Conservation (phyloP, 495 filamentous ascomycete species). For the Penicillium canariense region DNA sequence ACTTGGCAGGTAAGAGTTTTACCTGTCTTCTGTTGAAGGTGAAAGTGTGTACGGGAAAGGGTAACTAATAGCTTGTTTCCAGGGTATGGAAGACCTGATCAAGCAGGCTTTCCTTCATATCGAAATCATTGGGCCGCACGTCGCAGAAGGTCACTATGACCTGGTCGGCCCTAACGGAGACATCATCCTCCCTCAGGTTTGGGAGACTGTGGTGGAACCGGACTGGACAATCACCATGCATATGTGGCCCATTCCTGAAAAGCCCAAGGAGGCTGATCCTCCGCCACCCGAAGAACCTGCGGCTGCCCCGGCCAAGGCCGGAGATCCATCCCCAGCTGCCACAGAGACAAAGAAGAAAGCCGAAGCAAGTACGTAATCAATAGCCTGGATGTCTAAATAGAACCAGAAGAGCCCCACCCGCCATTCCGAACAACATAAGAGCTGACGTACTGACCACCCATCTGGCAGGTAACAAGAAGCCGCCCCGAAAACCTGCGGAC, state of each 20-base stretch:
- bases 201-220: constrained; percentile 81
- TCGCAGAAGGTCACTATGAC: constrained; percentile 83
- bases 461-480: constrained; percentile 30
- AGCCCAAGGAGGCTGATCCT: constrained; percentile 45
- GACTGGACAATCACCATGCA: constrained; percentile 93
- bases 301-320: constrained; percentile 22
- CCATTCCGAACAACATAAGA: too few relatives aligned
- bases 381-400: not conserved
- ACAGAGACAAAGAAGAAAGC: constrained; percentile 38
- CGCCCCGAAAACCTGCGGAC: constrained; percentile 19
- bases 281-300: constrained; percentile 25
- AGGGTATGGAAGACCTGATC: constrained; percentile 86
- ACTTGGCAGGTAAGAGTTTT: constrained; percentile 68
- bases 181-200: constrained; percentile 83
- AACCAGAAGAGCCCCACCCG: not conserved
- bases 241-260: constrained; percentile 89
- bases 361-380: constrained; percentile 26
- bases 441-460: constrained; percentile 8
- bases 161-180: constrained; percentile 79
- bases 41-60: too few relatives aligned
- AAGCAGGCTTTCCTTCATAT: constrained; percentile 85
- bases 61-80: constrained; percentile 14
- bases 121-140: constrained; percentile 76
- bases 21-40: not conserved
- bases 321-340: constrained; percentile 6